Base-by-base conservation (phyloP, 2,329 filamentous ascomycete species). In the Penicillium aurantiogriseum region DNA sequence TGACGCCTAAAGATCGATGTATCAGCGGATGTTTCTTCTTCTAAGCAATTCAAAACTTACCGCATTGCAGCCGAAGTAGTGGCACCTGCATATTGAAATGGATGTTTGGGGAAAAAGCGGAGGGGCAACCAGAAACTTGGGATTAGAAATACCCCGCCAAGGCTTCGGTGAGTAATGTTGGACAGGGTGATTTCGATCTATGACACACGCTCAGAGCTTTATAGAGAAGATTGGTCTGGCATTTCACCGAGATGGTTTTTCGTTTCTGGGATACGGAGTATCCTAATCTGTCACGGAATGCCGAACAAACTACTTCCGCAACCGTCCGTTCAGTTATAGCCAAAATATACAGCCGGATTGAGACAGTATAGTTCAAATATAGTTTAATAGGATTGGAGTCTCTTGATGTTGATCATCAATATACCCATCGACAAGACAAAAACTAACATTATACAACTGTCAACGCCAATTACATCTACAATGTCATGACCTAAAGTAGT, bases 31-130 rank as follows among this genome's bases (percentile, higher is more conserved):
- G 13, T 19, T 36, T 1, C 5, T 49, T 50, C 36, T 44, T 5
- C 10, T 15, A 9, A 23, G 17, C 35, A n/a, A 11, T 27, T 23
- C 25, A 29, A 54, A 25, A 67, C 75, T 67, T 75, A 88, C 85
- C 85, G 66, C 78, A 81, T 68, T 81, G 78, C 53, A 97, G 86
- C 67, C 91, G 87, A 73, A 96, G 83, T 52, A 97, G 80, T 69
- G 93, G 92, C 60, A 94, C 85, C 71, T 89, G 89, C 83, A 92
- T 84, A 43, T 66, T 77, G 67, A 47, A 58, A 40, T 49, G 46
- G 44, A 54, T 59, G 57, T 49, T 57, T 46, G 50, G 43, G 33
- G 27, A 57, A 45, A 61, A 51, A 46, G 42, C 7, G 42, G 49
- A 57, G 53, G 62, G 63, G 54, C 49, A 54, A 51, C 47, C 56